A percentile compares a stretch with the other conserved stretches of the same genome.
Conservation (phyloP, 305 asterid species). For the Fraxinus greggii region DNA sequence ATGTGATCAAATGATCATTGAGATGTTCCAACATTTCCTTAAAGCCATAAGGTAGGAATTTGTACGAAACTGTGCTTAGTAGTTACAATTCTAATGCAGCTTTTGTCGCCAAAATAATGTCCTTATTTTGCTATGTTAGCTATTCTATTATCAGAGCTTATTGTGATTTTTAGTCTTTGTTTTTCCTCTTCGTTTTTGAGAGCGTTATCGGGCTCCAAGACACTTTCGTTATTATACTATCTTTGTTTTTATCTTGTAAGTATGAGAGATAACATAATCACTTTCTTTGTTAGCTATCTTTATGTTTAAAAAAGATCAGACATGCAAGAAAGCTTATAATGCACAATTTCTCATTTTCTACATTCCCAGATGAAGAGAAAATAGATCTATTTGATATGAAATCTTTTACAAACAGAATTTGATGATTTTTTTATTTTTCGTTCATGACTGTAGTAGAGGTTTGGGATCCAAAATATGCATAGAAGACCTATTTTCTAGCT, state of each 20-base stretch:
- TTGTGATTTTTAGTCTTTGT: not conserved
- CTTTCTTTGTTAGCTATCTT: not conserved
- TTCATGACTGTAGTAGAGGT: not conserved
- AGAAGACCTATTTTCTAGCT: not conserved
- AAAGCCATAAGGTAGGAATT: slow-evolving; percentile 62
- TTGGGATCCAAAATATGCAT: not conserved
- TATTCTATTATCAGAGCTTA: not conserved
- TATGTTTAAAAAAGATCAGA: not conserved
- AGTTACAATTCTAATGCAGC: slow-evolving; percentile 12
- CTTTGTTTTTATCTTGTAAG: not conserved
- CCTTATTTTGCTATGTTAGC: slow-evolving; percentile 1
- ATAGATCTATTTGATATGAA: not conserved
- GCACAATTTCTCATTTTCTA: not conserved
- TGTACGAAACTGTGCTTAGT: not conserved
- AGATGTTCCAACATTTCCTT: slow-evolving; percentile 85
- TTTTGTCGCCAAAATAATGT: not conserved
- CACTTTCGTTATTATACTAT: not conserved
- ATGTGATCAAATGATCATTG: slow-evolving; percentile 75
- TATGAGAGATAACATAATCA: not conserved
- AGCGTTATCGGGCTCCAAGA: not conserved
- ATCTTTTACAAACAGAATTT: not conserved
- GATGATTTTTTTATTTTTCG: not conserved
- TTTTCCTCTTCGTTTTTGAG: not conserved
- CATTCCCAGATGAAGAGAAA: not conserved
- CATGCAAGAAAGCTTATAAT: not conserved